These are phyloP conservation scores for Mollisia scopiformis DNA, from an alignment of 2,329 filamentous ascomycete genomes.

Conservation along the genomic window DNA sequence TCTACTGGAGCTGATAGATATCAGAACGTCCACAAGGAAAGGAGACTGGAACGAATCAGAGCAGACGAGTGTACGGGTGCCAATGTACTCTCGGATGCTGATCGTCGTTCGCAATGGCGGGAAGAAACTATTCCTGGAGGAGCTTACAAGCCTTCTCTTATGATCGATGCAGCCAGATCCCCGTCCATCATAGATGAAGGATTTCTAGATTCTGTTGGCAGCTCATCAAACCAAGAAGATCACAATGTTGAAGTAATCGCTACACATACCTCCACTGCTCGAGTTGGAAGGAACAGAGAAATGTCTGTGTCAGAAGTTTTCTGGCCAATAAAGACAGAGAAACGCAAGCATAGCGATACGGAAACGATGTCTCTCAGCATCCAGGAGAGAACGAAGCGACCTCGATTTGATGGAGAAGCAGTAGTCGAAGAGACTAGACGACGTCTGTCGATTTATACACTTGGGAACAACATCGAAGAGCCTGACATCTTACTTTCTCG, in stretches of 20 bases:
- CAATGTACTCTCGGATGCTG: slow-evolving; percentile 12
- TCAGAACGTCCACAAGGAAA: slow-evolving; percentile 27
- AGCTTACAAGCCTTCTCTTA: slow-evolving; percentile 36
- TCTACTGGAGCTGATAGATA: slow-evolving; percentile 24
- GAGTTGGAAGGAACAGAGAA: too few species aligned
- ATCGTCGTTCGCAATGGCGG: slow-evolving; percentile 39
- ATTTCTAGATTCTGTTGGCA: not conserved
- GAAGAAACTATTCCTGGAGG: slow-evolving; percentile 44
- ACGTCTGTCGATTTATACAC: not conserved
- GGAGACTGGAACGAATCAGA: slow-evolving; percentile 24
- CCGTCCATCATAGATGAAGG: not conserved
- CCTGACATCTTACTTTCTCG: not conserved
- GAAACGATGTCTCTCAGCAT: not conserved
- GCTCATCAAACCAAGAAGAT: not conserved
- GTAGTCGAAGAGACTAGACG: slow-evolving; percentile 15
- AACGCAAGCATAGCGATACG: slow-evolving; percentile 8
- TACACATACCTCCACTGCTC: not conserved
- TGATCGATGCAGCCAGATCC: not conserved
- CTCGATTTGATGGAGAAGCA: not conserved
- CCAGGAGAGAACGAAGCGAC: not conserved
- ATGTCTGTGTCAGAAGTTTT: not conserved
- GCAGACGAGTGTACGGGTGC: slow-evolving; percentile 17
- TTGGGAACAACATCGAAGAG: not conserved
- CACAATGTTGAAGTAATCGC: not conserved
- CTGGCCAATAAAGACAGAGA: not conserved